These are phyloP conservation scores for Telfairia occidentalis DNA, from an alignment of 331 rosid species.

Conservation along the genomic window DNA sequence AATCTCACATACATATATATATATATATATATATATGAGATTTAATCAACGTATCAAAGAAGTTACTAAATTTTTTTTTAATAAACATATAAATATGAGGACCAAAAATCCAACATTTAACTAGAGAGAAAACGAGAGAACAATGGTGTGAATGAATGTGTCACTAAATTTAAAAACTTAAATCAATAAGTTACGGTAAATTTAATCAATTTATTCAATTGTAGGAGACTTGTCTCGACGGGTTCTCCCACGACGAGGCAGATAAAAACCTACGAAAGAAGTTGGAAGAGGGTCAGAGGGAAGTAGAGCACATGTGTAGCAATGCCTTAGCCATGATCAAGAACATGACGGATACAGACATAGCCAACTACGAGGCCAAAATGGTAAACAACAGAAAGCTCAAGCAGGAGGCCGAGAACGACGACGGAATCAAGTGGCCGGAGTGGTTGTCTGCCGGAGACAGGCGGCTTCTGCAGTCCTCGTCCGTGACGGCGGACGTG, in stretches of 20 bases:
- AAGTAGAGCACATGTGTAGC: constrained; percentile 65
- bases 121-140: too few species aligned
- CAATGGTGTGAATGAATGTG: too few species aligned
- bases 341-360: constrained; percentile 71
- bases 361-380: constrained; percentile 26
- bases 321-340: constrained; percentile 73
- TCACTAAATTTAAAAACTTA: too few species aligned
- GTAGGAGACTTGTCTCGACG: constrained; percentile 43
- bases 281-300: constrained; percentile 27
- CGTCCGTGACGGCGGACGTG: constrained; percentile 31
- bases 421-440: constrained; percentile 42
- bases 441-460: constrained; percentile 64
- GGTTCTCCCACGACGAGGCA: constrained; percentile 48
- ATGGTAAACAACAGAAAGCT: constrained; percentile 7
- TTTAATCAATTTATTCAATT: not conserved
- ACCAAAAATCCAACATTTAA: too few species aligned
- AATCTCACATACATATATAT: too few species aligned
- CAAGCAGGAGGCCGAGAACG: constrained; percentile 1
- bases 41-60: too few species aligned
- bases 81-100: too few species aligned
- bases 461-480: constrained; percentile 47
- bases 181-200: not conserved
- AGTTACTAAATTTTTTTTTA: too few species aligned
- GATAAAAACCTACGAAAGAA: constrained; percentile 35
- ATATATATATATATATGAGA: too few species aligned